These are phyloP conservation scores for Decorospora gaudefroyi DNA, from an alignment of 2,329 filamentous ascomycete genomes.

Conservation along the genomic window DNA sequence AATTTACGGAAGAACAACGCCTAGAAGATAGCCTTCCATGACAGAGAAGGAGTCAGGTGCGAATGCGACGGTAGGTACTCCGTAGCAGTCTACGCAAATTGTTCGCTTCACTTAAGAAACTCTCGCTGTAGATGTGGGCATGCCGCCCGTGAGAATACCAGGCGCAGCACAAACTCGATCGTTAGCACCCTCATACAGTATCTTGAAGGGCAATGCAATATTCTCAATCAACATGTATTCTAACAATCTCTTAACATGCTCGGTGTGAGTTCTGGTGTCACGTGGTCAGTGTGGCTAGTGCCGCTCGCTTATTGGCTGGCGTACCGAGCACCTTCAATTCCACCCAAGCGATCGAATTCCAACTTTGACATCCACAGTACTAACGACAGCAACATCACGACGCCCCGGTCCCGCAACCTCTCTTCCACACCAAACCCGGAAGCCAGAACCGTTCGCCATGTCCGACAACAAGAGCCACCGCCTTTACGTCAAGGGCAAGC, in stretches of 20 bases:
- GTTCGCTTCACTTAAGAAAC: too few relatives aligned
- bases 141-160: too few relatives aligned
- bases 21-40: not conserved
- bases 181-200: too few relatives aligned
- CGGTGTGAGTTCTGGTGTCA: too few relatives aligned
- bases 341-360: conserved; percentile 2
- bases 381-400: conserved; percentile 43
- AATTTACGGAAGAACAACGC: not conserved
- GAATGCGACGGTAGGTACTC: not conserved
- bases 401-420: too few relatives aligned
- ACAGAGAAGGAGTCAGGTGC: not conserved
- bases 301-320: conserved; percentile 2
- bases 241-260: too few relatives aligned
- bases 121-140: too few relatives aligned
- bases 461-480: conserved; percentile 47
- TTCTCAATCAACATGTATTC: too few relatives aligned
- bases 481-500: conserved; percentile 71
- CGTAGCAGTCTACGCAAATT: too few relatives aligned
- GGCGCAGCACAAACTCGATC: too few relatives aligned
- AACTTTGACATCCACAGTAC: conserved; percentile 21
- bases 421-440: conserved; percentile 27
- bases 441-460: conserved; percentile 44
- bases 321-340: too few relatives aligned
- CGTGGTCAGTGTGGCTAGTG: not conserved
- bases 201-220: too few relatives aligned